Evolutionary conservation across 768 basidiomycete species (phyloP), one percentile per base, ranked within the genome.

Genomic region (Lentinula sp.): DNA sequence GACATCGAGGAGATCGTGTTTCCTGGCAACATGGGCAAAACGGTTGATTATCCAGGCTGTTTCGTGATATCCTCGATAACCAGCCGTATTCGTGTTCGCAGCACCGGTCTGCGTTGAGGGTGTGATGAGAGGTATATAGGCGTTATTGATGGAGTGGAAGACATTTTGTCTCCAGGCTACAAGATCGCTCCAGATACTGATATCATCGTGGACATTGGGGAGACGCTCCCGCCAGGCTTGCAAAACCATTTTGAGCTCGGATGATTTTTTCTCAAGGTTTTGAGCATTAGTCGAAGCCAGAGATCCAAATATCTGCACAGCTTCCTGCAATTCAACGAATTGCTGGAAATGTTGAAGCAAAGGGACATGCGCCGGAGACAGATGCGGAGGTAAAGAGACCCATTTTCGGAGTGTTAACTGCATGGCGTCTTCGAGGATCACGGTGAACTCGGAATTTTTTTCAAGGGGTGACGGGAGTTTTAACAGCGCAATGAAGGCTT

Each of bases 11-110:
- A 99, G 82, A 63, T 95, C 91, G 69, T 99, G 97, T 74, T 98
- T 96, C 61, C 97, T 84, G 20, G 97, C 97, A 59, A 98, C 95
- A 74, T 99, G 96, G 8, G 97, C 97, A 69, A 99, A 98, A 15
- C 97, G 89, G 71, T 99, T 99, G 78, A 98, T 98, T 70, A 97
- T 98, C 97, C 97, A 99, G 6, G 97, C 97, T 0, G 95, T 98
- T 77, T 99, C 97, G 70, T 99, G 97, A 72, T 93, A 98, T 7
- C 97, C 97, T 55, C 97, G 85, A 71, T 93, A 98, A 6, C 95
- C 96, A 68, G 86, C 91, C 1, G 93, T 95, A 60, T 86, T 91
- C 45, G 87, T 77, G 61, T 82, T 89, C 41, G 77, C 81, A 28
- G 57, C 52, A 10, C 49, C 58, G 16, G 15, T 59, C 39, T 62